Base-by-base conservation (phyloP, 2,329 filamentous ascomycete species). In the Escovopsis sp. region DNA sequence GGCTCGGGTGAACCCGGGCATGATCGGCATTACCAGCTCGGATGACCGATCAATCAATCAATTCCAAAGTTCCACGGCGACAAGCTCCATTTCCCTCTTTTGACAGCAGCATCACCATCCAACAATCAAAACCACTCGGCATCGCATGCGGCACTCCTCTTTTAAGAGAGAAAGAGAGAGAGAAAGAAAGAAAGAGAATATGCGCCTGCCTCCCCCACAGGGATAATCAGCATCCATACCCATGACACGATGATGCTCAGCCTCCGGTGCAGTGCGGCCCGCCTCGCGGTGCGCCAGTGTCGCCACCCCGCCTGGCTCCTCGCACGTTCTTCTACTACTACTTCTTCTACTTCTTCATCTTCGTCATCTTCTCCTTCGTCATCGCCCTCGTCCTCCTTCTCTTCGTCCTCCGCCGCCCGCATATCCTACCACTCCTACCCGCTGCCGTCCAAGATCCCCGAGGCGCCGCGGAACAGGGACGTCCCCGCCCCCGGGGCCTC, bases 381-480 rank as follows among this genome's bases (percentile, higher is more conserved):
- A n/a, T n/a, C n/a, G n/a, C n/a, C 27, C 27, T 11, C 27, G 4
- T 8, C 27, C 27, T 8, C 27, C 27, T 8, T 7, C 11, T 65
- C 64, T 44, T 55, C 58, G 2, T 51, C 58, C n/a, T 46, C 51
- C 49, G 45, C 51, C 30, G 49, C 50, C 40, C 52, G 54, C 37
- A 43, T 54, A 31, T 58, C 66, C 41, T 75, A 72, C 56, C 71
- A 74, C 48, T 63, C 70, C 39, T 74, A 75, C 48, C 59, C 68
- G 13, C 61, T 74, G 30, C 66, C 67, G 4, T 64, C 60, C 37
- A 56, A 61, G 5, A 56, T 60, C 13, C 52, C 67, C 13, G 54
- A 63, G 35, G 55, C 59, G 14, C 59, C 65, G 13, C 60, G 64
- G 43, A 65, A 61, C 51, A 63, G 65, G 44, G 60, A 62, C 38